Percentiles rank a stretch among this genome's conserved stretches.
phyloP scores from a whole-genome alignment of 2,329 filamentous ascomycete species.

The Fusarium torulosum region DNA sequence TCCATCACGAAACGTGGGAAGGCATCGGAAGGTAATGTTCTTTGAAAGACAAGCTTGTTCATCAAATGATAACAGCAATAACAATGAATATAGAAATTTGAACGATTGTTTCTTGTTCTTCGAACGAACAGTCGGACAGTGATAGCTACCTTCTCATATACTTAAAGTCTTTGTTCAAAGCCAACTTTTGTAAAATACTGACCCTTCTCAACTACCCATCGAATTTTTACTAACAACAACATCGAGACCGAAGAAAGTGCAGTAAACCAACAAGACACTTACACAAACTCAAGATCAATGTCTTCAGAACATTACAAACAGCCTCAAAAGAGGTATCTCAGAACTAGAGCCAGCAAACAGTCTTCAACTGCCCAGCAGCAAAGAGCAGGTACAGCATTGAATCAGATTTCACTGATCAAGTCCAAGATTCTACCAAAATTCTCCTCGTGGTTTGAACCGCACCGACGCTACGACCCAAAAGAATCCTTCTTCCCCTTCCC shows the following conservation, averaged over 20 bases:
- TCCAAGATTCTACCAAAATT: slow-evolving; percentile 20
- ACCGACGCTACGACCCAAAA: slow-evolving; percentile 34
- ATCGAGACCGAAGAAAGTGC: background rate
- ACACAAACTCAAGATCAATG: slow-evolving; percentile 5
- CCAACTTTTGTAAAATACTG: background rate
- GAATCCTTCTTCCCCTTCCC: slow-evolving; percentile 48
- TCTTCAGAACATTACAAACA: background rate
- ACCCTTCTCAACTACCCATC: background rate
- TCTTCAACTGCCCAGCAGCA: background rate
- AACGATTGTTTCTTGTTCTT: background rate
- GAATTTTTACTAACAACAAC: background rate
- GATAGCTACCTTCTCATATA: background rate
- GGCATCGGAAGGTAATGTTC: background rate
- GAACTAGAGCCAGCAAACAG: slow-evolving; percentile 18
- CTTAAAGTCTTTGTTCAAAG: background rate
- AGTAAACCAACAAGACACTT: background rate
- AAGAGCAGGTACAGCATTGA: slow-evolving; percentile 2
- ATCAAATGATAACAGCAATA: background rate
- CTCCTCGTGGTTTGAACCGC: slow-evolving; percentile 37
- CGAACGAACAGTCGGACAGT: background rate
- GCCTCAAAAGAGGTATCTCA: slow-evolving; percentile 20
- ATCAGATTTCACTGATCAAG: slow-evolving; percentile 18
- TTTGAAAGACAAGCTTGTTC: background rate
- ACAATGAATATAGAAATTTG: background rate
- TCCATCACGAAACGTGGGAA: background rate